Evolutionary conservation across 2,329 filamentous ascomycete species (phyloP), one percentile per base, ranked within the genome.

Genomic region (Aspergillus brasiliensis): DNA sequence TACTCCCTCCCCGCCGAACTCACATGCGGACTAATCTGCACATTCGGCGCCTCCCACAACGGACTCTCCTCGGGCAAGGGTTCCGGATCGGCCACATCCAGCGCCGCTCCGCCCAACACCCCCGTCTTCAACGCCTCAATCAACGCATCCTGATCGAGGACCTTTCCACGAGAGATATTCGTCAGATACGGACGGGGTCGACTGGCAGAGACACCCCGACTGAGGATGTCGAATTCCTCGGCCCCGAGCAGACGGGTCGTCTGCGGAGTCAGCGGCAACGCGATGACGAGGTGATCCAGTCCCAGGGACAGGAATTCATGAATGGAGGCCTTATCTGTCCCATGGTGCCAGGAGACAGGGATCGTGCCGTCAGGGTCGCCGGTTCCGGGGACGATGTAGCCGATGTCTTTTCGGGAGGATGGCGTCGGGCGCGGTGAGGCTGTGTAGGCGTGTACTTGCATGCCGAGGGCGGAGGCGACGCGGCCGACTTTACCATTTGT

Each of bases 61-160:
- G 85, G 83, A 69, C 90, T 86, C 4, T 88, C 84, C 2, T 81
- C 75, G 0, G 90, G 89, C 63, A 94, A 72, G 0, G 91, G 91
- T 73, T 94, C 91, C 0, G 91, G 91, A 61, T 93, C 90, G 1
- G 90, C 90, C 1, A 94, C 91, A 71, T 93, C 91, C 42, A 94
- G 75, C 1, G 90, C 90, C 0, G 91, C 91, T 28, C 91, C 91
- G 3, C 80, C 75, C 28, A 91, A 70, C 2, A 81, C 79, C 0
- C 82, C 82, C 0, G 63, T 65, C 42, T 84, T 76, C 10, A 93
- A 76, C 0, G 89, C 88, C 1, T 79, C 78, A 17, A 91, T 82
- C 53, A 94, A 71, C 1, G 85, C 88, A 2, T 82, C 75, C 63
- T 87, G 84, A 55, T 88, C 81, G 13, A 91, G 73, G 44, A 90